Conservation (phyloP, 257 asterid genomes). For the Plantago ovata region DNA sequence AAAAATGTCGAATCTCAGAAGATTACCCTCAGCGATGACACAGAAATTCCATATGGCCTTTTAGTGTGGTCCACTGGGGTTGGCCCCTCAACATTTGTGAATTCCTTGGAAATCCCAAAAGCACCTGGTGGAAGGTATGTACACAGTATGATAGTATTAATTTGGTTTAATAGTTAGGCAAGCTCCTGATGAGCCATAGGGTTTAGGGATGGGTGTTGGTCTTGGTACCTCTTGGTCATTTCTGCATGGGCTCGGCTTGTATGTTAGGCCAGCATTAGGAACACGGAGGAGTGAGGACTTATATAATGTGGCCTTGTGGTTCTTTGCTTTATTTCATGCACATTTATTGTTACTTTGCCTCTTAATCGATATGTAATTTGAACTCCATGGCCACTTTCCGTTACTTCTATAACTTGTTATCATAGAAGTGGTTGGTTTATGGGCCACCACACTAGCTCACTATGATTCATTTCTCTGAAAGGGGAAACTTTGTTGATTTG, state of each 20-base stretch:
- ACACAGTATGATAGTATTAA: background rate
- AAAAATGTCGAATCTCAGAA: slow-evolving; percentile 76
- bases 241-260: background rate
- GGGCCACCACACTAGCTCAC: no score
- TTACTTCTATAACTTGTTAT: background rate
- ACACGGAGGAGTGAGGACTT: background rate
- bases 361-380: background rate
- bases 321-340: background rate
- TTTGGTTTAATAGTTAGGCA: background rate
- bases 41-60: slow-evolving; percentile 88
- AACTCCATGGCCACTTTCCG: background rate
- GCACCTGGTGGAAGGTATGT: slow-evolving; percentile 89
- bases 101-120: slow-evolving; percentile 65
- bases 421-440: no score
- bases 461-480: no score
- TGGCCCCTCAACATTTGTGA: slow-evolving; percentile 88
- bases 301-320: background rate
- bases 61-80: slow-evolving; percentile 99
- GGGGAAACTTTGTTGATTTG: background rate
- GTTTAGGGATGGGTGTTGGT: no score
- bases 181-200: no score
- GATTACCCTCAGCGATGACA: slow-evolving; percentile 75
- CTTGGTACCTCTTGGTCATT: background rate
- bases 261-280: background rate
- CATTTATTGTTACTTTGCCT: background rate